These are phyloP conservation scores for Saccharomycopsis selenospora DNA, from an alignment of 805 yeast species.

Conservation along the genomic window DNA sequence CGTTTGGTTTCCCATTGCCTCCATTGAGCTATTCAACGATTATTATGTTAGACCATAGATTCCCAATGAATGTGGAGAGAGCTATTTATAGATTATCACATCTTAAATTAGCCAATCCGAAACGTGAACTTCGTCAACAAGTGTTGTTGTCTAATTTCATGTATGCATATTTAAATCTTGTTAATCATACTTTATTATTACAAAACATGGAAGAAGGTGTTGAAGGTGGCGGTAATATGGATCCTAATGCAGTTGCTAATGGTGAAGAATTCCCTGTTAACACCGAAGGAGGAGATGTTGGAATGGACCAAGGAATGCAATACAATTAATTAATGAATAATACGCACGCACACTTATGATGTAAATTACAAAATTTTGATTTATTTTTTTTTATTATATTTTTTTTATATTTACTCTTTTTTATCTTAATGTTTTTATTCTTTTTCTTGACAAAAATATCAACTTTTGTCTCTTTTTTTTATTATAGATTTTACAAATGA, in stretches of 20 bases:
- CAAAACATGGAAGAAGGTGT: slow-evolving; percentile 47
- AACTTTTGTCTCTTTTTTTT: too few relatives aligned
- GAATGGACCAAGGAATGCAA: slow-evolving; percentile 24
- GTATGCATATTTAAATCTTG: slow-evolving; percentile 93
- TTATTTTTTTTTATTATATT: neutral
- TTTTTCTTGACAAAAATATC: too few relatives aligned
- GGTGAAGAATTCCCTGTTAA: slow-evolving; percentile 7
- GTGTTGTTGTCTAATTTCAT: slow-evolving; percentile 90
- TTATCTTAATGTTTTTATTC: too few relatives aligned
- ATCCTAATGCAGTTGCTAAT: slow-evolving; percentile 4
- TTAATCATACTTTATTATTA: slow-evolving; percentile 79
- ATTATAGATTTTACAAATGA: too few relatives aligned
- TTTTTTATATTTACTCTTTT: neutral
- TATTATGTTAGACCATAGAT: slow-evolving; percentile 75
- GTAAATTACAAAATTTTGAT: slow-evolving; percentile 1
- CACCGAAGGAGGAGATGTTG: slow-evolving; percentile 19
- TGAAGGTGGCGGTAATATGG: slow-evolving; percentile 9
- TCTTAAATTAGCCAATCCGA: slow-evolving; percentile 88
- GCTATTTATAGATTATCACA: slow-evolving; percentile 92
- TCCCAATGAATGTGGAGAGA: slow-evolving; percentile 92
- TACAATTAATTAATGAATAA: too few relatives aligned
- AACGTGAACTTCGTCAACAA: slow-evolving; percentile 85
- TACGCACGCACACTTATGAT: slow-evolving; percentile 25
- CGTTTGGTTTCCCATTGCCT: slow-evolving; percentile 83
- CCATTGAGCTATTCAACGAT: slow-evolving; percentile 71